Evolutionary conservation across 2,329 filamentous ascomycete species (phyloP), one percentile per base, ranked within the genome.

Genomic region (Epicoccum sorghinum): DNA sequence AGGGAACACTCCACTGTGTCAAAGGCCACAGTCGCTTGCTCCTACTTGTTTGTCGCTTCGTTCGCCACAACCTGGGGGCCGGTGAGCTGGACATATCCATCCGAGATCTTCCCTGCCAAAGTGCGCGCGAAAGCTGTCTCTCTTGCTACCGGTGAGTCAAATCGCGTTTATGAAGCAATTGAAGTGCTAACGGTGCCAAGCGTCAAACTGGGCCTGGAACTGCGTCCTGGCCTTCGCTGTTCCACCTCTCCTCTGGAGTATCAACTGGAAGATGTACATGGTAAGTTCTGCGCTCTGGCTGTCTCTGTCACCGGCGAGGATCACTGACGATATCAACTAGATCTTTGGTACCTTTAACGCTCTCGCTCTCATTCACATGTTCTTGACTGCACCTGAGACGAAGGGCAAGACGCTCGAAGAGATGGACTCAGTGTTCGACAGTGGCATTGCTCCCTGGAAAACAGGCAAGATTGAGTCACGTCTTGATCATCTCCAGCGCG

Each of bases 1-100:
- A 70, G 79, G 52, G 81, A 83, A 59, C 74, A 78, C 3, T 68
- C 77, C 0, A 80, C 83, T 1, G 73, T 72, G 2, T 86, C 86
- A 2, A 83, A 83, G 53, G 88, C 80, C 3, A 74, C 81, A 8
- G 75, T 79, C 1, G 78, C 78, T 8, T 77, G 69, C 66, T 78
- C 71, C 14, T 78, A 74, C 52, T 69, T 80, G 35, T 76, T 78
- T 55, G 77, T 78, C 8, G 76, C 76, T n/a, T 73, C 72, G 2
- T 77, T 77, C 47, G 76, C 76, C 0, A 75, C 76, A 0, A 77
- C 74, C 14, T 78, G 75, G 74, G 75, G 70, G 3, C 71, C 70
- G 0, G 66, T 62, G 0, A 69, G 67, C 0, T 75, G 72, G 72
- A 74, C 70, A 1, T 75, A 75, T 53, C 71, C 72, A 3, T 2